Evolutionary conservation across 2,329 filamentous ascomycete species (phyloP).

Genomic region (Waltergamsia citrina): DNA sequence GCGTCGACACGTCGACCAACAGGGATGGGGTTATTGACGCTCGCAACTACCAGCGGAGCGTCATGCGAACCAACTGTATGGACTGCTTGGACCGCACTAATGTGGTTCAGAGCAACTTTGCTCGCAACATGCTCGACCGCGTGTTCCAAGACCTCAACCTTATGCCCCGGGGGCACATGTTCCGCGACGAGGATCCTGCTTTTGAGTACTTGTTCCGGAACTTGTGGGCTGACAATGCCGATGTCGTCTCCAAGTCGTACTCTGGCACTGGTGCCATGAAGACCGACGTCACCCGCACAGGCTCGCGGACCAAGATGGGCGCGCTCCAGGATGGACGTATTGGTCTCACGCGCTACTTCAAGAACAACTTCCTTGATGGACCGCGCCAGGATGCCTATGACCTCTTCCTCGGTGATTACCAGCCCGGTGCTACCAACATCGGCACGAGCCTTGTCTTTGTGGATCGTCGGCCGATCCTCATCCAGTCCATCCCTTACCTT

Average conservation of each 20-base stretch:
- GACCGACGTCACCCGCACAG: constrained; percentile 94
- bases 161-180: constrained; percentile 64
- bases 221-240: constrained; percentile 96
- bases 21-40: constrained; percentile 66
- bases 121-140: constrained; percentile 76
- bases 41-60: constrained; percentile 72
- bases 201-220: constrained; percentile 95
- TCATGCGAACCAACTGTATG: constrained; percentile 98
- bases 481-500: constrained; percentile 91
- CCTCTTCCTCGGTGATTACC: constrained; percentile 81
- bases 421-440: constrained; percentile 61
- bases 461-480: constrained; percentile 74
- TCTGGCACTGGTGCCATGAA: constrained; percentile 96
- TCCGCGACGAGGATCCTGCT: constrained; percentile 62
- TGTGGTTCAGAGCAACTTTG: constrained; percentile 95
- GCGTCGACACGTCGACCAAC: constrained; percentile 71
- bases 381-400: constrained; percentile 94
- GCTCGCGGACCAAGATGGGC: constrained; percentile 76
- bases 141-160: constrained; percentile 82
- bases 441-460: constrained; percentile 69
- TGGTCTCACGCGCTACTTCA: constrained; percentile 78
- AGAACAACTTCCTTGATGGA: constrained; percentile 92
- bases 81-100: constrained; percentile 97
- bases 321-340: constrained; percentile 81
- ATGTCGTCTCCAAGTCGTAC: constrained; percentile 86